phyloP scores from a whole-genome alignment of 2,329 filamentous ascomycete genomes.

The Talaromyces marneffei region DNA sequence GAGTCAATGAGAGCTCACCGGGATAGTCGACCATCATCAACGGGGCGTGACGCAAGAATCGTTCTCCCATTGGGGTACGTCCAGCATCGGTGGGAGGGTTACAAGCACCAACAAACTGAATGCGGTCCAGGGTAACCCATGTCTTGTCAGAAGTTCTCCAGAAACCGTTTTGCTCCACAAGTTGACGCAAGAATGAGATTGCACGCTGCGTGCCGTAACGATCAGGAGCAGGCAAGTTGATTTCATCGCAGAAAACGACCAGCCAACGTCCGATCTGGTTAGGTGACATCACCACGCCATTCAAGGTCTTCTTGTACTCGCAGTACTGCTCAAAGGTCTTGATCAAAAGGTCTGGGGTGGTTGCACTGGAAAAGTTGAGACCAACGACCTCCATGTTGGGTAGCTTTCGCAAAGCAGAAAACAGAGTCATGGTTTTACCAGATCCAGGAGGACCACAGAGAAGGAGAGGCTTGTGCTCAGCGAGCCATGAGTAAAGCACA shows the following conservation, averaged over 20 bases:
- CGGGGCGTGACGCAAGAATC: slow-evolving; percentile 95
- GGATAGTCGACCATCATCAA: slow-evolving; percentile 99
- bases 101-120: slow-evolving; percentile 97
- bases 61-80: slow-evolving; percentile 84
- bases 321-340: slow-evolving; percentile 99
- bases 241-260: slow-evolving; percentile 98
- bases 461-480: slow-evolving; percentile 93
- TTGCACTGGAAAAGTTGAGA: slow-evolving; percentile 98
- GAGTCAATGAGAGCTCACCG: slow-evolving; percentile 84
- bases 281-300: slow-evolving; percentile 89
- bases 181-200: slow-evolving; percentile 92
- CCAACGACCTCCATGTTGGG: slow-evolving; percentile 99
- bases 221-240: slow-evolving; percentile 96
- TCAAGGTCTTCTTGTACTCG: slow-evolving; percentile 98
- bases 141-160: slow-evolving; percentile 97
- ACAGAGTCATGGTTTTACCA: slow-evolving; percentile 99
- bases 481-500: slow-evolving; percentile 98
- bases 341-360: slow-evolving; percentile 92
- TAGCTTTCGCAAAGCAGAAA: slow-evolving; percentile 91
- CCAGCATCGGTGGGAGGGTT: slow-evolving; percentile 97
- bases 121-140: slow-evolving; percentile 95
- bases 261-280: slow-evolving; percentile 97
- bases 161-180: slow-evolving; percentile 98
- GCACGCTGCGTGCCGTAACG: slow-evolving; percentile 96
- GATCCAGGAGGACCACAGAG: slow-evolving; percentile 97